Percentiles rank a stretch among this genome's conserved stretches.
phyloP scores from a whole-genome alignment of 305 asterid genomes.

The Coffea humblotiana region DNA sequence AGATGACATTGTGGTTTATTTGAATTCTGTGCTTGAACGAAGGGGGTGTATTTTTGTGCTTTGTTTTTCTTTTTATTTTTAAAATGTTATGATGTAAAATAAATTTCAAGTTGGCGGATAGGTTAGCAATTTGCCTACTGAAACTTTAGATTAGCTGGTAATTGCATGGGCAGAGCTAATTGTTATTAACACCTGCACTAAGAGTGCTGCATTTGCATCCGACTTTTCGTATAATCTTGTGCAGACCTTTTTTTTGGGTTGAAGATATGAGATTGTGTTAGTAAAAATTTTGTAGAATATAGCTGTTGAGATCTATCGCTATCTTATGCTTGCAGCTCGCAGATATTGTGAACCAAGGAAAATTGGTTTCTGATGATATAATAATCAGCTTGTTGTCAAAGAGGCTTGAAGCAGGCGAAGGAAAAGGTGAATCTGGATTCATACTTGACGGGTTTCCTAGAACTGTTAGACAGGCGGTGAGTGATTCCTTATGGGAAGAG shows the following conservation, averaged over 20 bases:
- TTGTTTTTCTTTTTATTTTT: too few relatives aligned
- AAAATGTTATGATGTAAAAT: background rate
- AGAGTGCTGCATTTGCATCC: background rate
- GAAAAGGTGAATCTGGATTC: constrained; percentile 86
- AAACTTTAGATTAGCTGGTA: background rate
- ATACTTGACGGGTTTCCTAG: constrained; percentile 96
- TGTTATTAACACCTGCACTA: background rate
- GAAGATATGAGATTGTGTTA: background rate
- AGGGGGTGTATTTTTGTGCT: background rate
- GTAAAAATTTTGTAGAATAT: background rate
- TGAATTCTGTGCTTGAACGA: background rate
- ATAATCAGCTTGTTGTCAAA: constrained; percentile 75
- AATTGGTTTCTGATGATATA: constrained; percentile 94
- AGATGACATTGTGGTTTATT: background rate
- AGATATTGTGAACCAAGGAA: constrained; percentile 92
- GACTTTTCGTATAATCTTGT: background rate
- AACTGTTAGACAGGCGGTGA: constrained; percentile 94
- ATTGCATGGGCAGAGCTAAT: background rate
- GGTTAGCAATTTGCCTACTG: background rate
- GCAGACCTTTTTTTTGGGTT: background rate
- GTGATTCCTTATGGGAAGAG: constrained; percentile 23
- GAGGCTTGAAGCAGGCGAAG: constrained; percentile 89
- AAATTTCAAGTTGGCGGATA: background rate
- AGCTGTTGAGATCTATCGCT: background rate
- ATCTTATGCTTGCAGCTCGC: constrained; percentile 52